Conservation (phyloP, 495 filamentous ascomycete species). For the Penicillium longicatenatum region DNA sequence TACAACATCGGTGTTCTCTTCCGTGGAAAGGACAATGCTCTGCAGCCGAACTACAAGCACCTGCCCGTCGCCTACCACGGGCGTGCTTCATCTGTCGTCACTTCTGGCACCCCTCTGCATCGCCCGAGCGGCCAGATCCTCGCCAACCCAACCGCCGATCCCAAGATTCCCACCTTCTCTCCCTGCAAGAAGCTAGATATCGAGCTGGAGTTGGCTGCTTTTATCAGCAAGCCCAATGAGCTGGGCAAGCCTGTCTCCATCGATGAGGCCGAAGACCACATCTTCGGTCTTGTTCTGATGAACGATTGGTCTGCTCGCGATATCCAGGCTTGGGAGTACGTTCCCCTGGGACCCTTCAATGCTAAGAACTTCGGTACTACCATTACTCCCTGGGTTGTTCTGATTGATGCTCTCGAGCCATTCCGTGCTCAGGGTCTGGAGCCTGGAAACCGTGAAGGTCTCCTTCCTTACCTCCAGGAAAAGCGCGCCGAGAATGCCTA, state of each 20-base stretch:
- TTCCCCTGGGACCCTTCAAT: constrained; percentile 85
- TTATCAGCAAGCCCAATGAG: constrained; percentile 67
- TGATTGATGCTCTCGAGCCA: constrained; percentile 79
- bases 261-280: constrained; percentile 67
- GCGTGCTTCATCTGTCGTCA: constrained; percentile 74
- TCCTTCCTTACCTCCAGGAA: constrained; percentile 74
- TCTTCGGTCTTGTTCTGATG: constrained; percentile 88
- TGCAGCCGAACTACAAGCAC: constrained; percentile 90
- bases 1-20: constrained; percentile 79
- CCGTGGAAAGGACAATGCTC: constrained; percentile 75
- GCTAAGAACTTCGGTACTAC: constrained; percentile 92
- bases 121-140: constrained; percentile 85
- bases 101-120: constrained; percentile 73
- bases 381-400: constrained; percentile 86
- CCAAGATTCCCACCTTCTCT: constrained; percentile 62
- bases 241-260: constrained; percentile 66
- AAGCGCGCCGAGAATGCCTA: constrained; percentile 62
- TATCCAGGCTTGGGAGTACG: constrained; percentile 89
- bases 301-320: constrained; percentile 96
- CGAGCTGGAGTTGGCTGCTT: constrained; percentile 85
- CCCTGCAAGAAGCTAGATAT: constrained; percentile 74
- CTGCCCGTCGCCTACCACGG: constrained; percentile 90
- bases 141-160: constrained; percentile 60
- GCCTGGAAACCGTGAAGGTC: constrained; percentile 56
- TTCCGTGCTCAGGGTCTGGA: constrained; percentile 61